Conservation (phyloP, 2,329 filamentous ascomycete genomes). For the Aspergillus ruber region DNA sequence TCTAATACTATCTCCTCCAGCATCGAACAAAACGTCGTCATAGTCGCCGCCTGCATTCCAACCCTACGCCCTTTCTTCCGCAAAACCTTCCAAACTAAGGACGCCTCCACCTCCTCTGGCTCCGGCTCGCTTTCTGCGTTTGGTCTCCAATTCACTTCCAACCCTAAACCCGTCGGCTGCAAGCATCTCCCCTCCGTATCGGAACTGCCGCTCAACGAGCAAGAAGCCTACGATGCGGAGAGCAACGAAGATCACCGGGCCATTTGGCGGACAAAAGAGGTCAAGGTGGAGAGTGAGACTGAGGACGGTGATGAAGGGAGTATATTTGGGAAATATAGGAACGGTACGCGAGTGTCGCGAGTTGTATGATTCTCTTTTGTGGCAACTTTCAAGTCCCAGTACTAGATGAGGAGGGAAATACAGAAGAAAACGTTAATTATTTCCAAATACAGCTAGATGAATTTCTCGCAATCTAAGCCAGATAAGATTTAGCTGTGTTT, state of each 20-base stretch:
- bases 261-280: conserved; percentile 8
- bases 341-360: too few species aligned
- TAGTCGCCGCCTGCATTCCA: conserved; percentile 22
- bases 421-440: too few species aligned
- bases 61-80: conserved; percentile 22
- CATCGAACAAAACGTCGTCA: conserved; percentile 24
- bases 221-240: background rate
- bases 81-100: conserved; percentile 8
- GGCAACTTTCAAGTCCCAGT: too few species aligned
- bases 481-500: too few species aligned
- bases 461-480: too few species aligned
- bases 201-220: conserved; percentile 5
- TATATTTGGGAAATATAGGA: too few species aligned
- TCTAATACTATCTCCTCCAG: conserved; percentile 3
- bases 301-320: too few species aligned
- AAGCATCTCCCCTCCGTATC: conserved; percentile 3
- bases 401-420: too few species aligned
- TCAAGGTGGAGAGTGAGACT: background rate
- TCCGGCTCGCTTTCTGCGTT: background rate
- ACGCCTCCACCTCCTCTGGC: background rate
- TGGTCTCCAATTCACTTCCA: conserved; percentile 2
- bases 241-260: conserved; percentile 2
- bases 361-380: too few species aligned
- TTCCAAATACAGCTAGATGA: too few species aligned
- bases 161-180: background rate